Evolutionary conservation across 352 stramenopile species (phyloP), one percentile per base, ranked within the genome.

Genomic region (Phytophthora citricola): DNA sequence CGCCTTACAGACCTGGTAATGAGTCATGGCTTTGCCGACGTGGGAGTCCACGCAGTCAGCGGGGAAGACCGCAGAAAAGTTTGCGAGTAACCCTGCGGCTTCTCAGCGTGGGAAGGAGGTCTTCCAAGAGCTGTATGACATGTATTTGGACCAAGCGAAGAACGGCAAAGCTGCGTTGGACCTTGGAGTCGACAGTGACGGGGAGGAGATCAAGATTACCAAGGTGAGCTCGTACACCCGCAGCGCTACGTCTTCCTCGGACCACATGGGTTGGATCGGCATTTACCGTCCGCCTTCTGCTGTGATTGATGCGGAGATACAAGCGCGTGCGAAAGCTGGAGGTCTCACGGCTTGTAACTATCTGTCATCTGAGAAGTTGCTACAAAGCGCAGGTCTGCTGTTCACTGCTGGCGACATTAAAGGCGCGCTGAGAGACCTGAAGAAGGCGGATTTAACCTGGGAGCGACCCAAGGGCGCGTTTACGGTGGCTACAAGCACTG

Each of bases 281-380:
- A 70, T 76, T 32, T 75, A 59, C 40, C 61, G 71, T 24, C 45
- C 54, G 32, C 24, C 55, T 27, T 75, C 66, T 38, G 58, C 71
- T 40, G 71, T 71, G 27, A 65, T 79, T 40, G 50, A 68, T 27
- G 43, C 59, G 29, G 64, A 76, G 27, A 75, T 79, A 11, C 56
- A 66, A 43, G 27, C 17, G 39, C 63, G 63, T 10, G 63, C 68
- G 7, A 59, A 53, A 29, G 54, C 48, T 39, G 68, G 72, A 57
- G 51, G 59, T 20, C 31, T 67, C 14, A 75, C 60, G 1, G 72
- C 72, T 27, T 71, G 24, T 8, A 79, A 70, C 29, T 79, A 77
- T 49, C 50, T 79, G 15, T 49, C 20, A 5, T 71, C 72, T 0
- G 41, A 70, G 40, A 51, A 65, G 14, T 52, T 75, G 5, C 9